A percentile compares a stretch with the other conserved stretches of the same genome.
These are phyloP conservation scores for Erodium texanum DNA, from an alignment of 441 rosid genomes.

Conservation along the genomic window DNA sequence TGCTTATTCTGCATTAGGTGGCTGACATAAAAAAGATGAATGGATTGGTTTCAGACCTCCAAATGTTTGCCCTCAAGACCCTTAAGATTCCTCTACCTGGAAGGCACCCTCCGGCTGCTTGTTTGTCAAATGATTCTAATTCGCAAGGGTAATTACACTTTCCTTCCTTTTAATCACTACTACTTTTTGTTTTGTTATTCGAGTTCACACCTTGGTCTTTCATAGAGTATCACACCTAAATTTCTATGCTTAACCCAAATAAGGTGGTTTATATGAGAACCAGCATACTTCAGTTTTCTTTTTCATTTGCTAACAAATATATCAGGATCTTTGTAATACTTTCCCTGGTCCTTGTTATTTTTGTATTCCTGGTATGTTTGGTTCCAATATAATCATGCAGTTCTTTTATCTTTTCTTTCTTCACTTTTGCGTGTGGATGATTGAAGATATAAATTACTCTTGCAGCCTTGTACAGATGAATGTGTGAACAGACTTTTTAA, in stretches of 20 bases:
- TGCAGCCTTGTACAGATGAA: background rate
- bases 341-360: background rate
- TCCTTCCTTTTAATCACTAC: background rate
- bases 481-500: background rate
- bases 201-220: background rate
- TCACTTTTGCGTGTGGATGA: background rate
- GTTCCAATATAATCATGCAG: background rate
- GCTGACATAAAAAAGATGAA: conserved; percentile 62
- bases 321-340: background rate
- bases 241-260: background rate
- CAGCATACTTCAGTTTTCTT: background rate
- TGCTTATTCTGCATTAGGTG: conserved; percentile 31
- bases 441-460: background rate
- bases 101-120: conserved; percentile 59
- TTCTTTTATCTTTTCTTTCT: background rate
- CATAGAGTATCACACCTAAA: background rate
- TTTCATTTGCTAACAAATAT: background rate
- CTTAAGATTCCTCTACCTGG: conserved; percentile 64
- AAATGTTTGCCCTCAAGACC: conserved; percentile 62
- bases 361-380: background rate
- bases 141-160: conserved; percentile 31
- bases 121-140: conserved; percentile 37
- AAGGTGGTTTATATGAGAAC: background rate
- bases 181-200: background rate
- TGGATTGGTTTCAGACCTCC: conserved; percentile 58